Base-by-base conservation (phyloP, 176 grass and related monocot genomes). In the Melocanna baccifera region DNA sequence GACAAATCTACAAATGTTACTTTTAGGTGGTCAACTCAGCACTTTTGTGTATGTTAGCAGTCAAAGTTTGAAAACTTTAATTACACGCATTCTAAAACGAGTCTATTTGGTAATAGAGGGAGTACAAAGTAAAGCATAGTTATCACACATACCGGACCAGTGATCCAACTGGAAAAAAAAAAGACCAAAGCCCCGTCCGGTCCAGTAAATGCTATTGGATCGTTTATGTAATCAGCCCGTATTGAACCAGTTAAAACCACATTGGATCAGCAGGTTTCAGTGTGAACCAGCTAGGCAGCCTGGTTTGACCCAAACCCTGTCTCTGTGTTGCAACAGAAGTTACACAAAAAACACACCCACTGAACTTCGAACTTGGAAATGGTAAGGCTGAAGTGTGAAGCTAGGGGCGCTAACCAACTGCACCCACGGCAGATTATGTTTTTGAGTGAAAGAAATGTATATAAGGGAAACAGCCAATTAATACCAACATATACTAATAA, bases 401-500 rank as follows among this genome's bases (percentile, higher is more conserved):
- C 67, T 61, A 71, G 63, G 52, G 22, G 40, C 8, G 6, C 64
- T 25, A 81, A 50, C 22, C 32, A 81, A 53, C n/a, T 19, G n/a
- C 9, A 82, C 39, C 10, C 16, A 34, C 20, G 3, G 20, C 2
- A 30, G 53, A 71, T 46, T 58, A 58, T 62, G 15, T 62, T 45
- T 26, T 77, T 11, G 2, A n/a, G 8, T 42, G 40, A 62, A 78
- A 77, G 56, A 39, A 58, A 71, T 61, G 11, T 26, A 47, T 64
- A 64, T 10, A 78, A 19, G 14, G 14, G 59, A 81, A 57, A 70
- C 70, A 3, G 15, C 16, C 23, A 70, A 70, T 43, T 41, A 22
- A 56, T 70, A 81, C 66, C 41, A 56, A 26, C 25, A 25, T 69
- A 70, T 70, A 81, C 4, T 28, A 29, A 82, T 46, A 55, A 59